phyloP scores from a whole-genome alignment of 768 basidiomycete species.

The Tylopilus sp. region DNA sequence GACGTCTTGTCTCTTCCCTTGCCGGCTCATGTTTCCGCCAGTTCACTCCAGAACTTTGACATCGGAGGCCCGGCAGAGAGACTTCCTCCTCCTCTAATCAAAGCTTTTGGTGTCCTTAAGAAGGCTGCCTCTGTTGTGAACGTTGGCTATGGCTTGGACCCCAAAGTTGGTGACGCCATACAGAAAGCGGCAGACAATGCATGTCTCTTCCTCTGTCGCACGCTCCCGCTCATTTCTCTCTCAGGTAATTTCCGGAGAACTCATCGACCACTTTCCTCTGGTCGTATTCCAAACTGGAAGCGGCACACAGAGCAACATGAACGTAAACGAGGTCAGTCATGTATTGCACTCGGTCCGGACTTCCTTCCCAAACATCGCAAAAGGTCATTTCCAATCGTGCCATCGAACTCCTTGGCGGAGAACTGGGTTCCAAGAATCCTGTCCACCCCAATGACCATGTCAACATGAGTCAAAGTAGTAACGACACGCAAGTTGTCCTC shows the following conservation, averaged over 20 bases:
- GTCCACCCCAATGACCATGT: constrained; percentile 99
- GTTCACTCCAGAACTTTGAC: constrained; percentile 96
- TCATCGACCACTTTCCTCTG: constrained; percentile 93
- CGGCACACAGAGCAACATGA: constrained; percentile 99
- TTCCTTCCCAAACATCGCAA: neutral
- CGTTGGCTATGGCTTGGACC: constrained; percentile 84
- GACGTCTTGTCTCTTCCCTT: neutral
- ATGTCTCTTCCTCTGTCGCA: constrained; percentile 20
- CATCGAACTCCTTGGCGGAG: constrained; percentile 93
- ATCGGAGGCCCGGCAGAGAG: constrained; percentile 95
- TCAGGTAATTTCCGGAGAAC: constrained; percentile 93
- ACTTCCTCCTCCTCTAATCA: constrained; percentile 92
- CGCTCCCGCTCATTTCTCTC: constrained; percentile 3
- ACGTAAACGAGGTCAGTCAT: constrained; percentile 80
- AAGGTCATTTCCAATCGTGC: constrained; percentile 98
- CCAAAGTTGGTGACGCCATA: constrained; percentile 84
- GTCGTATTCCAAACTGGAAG: constrained; percentile 99
- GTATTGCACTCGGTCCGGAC: neutral
- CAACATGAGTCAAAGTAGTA: constrained; percentile 98
- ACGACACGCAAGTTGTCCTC: constrained; percentile 76
- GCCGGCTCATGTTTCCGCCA: constrained; percentile 28
- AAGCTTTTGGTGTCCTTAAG: constrained; percentile 96
- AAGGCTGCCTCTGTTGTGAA: constrained; percentile 95
- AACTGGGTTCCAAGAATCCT: constrained; percentile 93
- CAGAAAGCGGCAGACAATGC: constrained; percentile 93